These are phyloP conservation scores for Candida krabiensis DNA, from an alignment of 805 yeast species.

Conservation along the genomic window DNA sequence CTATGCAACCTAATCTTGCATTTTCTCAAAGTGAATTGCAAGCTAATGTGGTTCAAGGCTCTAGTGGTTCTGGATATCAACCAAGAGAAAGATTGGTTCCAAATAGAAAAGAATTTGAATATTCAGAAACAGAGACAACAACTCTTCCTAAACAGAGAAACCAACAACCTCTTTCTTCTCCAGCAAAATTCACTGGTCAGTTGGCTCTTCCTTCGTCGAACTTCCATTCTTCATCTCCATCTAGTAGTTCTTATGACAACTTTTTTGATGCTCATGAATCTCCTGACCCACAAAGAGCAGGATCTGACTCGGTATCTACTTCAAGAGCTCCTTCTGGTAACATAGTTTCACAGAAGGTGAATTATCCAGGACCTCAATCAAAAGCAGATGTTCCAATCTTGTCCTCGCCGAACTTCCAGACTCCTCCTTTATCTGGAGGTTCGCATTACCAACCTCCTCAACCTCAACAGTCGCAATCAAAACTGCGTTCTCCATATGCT, in stretches of 20 bases:
- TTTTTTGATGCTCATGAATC: slow-evolving; percentile 5
- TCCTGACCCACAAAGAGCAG: slow-evolving; percentile 9
- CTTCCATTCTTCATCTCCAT: background rate
- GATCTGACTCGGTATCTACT: slow-evolving; percentile 9
- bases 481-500: slow-evolving; percentile 15
- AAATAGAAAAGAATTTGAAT: slow-evolving; percentile 1
- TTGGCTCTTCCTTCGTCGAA: background rate
- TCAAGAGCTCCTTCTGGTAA: slow-evolving; percentile 30
- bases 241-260: slow-evolving; percentile 4
- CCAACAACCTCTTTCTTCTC: slow-evolving; percentile 8
- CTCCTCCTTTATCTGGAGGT: background rate
- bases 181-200: slow-evolving; percentile 4
- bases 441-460: slow-evolving; percentile 9
- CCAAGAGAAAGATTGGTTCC: slow-evolving; percentile 4
- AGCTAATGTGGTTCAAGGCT: background rate
- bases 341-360: slow-evolving; percentile 22
- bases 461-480: slow-evolving; percentile 2
- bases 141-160: slow-evolving; percentile 23
- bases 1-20: slow-evolving; percentile 23
- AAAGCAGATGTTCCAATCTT: too few relatives aligned
- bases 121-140: background rate
- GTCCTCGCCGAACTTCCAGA: background rate
- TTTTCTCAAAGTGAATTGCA: slow-evolving; percentile 3
- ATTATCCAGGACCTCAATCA: slow-evolving; percentile 15
- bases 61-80: background rate